These are phyloP conservation scores for Calonectria pteridis DNA, from an alignment of 2,329 filamentous ascomycete species.

Conservation along the genomic window DNA sequence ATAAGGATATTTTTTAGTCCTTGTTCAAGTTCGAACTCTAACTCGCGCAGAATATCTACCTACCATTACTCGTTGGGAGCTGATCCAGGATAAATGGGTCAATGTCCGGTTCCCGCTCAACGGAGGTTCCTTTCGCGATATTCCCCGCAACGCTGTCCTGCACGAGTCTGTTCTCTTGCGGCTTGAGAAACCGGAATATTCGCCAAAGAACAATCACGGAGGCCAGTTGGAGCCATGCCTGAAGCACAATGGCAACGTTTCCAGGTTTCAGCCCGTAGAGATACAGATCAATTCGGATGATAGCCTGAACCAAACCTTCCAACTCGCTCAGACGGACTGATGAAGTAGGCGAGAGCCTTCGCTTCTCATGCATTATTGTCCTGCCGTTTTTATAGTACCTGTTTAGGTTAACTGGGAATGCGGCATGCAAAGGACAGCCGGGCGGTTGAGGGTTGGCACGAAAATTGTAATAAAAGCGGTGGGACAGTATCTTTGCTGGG, in stretches of 20 bases:
- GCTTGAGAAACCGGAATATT: neutral
- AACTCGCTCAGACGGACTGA: neutral
- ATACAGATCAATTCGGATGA: neutral
- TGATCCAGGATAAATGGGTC: constrained; percentile 47
- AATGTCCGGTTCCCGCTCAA: constrained; percentile 55
- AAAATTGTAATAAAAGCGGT: neutral
- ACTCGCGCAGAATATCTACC: constrained; percentile 53
- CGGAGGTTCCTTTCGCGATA: constrained; percentile 52
- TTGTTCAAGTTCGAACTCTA: neutral
- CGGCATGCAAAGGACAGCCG: neutral
- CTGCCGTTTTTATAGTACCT: neutral
- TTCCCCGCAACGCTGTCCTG: constrained; percentile 53
- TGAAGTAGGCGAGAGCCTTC: neutral
- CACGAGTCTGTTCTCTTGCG: constrained; percentile 43
- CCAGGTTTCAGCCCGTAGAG: neutral
- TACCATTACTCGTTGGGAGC: constrained; percentile 56
- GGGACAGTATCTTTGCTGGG: neutral
- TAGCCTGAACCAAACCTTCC: neutral
- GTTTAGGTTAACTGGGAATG: neutral
- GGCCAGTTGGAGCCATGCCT: neutral
- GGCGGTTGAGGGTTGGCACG: neutral
- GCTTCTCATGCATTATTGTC: neutral
- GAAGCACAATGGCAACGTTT: neutral
- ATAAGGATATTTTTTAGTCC: neutral
- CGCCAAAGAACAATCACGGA: constrained; percentile 8